Evolutionary conservation across 2,329 filamentous ascomycete species (phyloP), one percentile per base, ranked within the genome.

Genomic region (Ophiostoma triangulosporum): DNA sequence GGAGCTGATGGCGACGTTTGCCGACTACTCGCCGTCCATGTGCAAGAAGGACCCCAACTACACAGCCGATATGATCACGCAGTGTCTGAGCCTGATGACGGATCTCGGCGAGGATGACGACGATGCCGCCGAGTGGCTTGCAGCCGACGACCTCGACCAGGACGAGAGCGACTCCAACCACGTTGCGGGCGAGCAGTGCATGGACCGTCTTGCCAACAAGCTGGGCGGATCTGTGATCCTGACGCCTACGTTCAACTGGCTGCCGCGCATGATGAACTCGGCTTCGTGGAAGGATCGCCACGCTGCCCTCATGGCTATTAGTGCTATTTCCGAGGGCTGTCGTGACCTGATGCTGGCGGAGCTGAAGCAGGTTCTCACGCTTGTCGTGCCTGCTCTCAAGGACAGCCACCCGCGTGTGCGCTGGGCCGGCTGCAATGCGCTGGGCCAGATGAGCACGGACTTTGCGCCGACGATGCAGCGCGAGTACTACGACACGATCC

Each of bases 401-500:
- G 91, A 98, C 64, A 78, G 86, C 36, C 93, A 98, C 65, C 87
- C 93, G 38, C 87, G 93, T 64, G 93, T 98, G 53, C 84, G 91
- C 62, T 98, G 94, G 83, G 93, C 93, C 51, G 93, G 90, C 32
- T 98, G 93, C 73, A 97, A 98, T 65, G 93, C 93, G 40, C 78
- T 98, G n/a, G 93, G 93, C 27, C 93, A 98, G 69, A 98, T 98
- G 93, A 97, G 91, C 72, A 98, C 93, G 31, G 93, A 98, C 65
- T 98, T 98, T 67, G 91, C 94, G 12, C 90, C 90, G 12, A 94
- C 86, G 11, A 97, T 98, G 91, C 93, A 98, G 69, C 86, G 88
- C 60, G 93, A 95, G 62, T 95, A 95, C 68, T 93, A 95, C 67
- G 80, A 87, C 59, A 76, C 83, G 45, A 87, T 98, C 15, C 77